Base-by-base conservation (phyloP, 2,329 filamentous ascomycete genomes). In the Coniochaeta sp. region DNA sequence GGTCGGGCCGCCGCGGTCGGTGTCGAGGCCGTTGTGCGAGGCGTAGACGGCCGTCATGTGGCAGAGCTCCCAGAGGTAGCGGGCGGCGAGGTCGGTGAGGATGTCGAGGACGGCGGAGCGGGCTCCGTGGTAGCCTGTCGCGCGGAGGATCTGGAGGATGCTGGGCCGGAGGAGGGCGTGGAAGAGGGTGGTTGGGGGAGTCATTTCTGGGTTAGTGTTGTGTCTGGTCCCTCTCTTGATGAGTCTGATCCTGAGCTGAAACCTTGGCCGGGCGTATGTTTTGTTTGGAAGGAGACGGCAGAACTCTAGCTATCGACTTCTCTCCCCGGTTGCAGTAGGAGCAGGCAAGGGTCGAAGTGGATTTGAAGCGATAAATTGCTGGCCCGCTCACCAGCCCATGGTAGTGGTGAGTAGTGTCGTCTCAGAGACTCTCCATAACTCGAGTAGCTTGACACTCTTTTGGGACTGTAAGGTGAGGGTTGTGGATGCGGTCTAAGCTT, bases 81-180 rank as follows among this genome's bases (percentile, higher is more conserved):
- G 87, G 50, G 88, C 89, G 0, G 91, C 88, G 8, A 98, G 81
- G 73, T 97, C 92, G 16, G 91, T 90, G n/a, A 97, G 74, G 11
- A 90, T 88, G 75, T 98, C 93, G 61, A 97, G 80, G 7, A 96
- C 92, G 3, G 89, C 88, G 1, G 91, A 88, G 59, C 87, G 87
- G 58, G 91, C 90, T 47, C 88, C 82, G 72, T 96, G 90, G 77
- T 96, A 98, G 71, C 93, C 93, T 26, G 91, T 89, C 33, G 93
- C 91, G 70, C 93, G 91, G 58, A 98, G 86, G 68, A 96, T 93
- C 75, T 97, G 92, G 61, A 98, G 85, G 62, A 97, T 85, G 56
- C 88, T 88, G 1, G 93, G 93, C 47, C 92, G 91, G 61, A 98
- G 82, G 64, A 96, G 87, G 62, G 90, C 88, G 74, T 91, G 88